phyloP scores from a whole-genome alignment of 2,329 filamentous ascomycete genomes.

The Stachybotrys echinatus region DNA sequence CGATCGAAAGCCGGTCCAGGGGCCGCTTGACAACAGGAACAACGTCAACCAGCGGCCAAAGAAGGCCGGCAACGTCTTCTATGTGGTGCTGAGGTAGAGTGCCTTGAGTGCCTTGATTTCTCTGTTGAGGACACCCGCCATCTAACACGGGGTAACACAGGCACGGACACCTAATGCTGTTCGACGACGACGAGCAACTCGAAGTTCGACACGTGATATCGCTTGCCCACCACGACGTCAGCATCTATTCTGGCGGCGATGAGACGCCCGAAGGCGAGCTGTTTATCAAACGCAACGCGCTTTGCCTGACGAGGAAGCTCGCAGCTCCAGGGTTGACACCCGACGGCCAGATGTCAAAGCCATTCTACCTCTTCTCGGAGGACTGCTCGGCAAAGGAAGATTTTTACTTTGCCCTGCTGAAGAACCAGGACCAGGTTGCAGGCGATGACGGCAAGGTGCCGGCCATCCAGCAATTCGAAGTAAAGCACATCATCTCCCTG shows the following conservation, averaged over 20 bases:
- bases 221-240: constrained; percentile 79
- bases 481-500: constrained; percentile 80
- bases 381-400: constrained; percentile 97
- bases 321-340: constrained; percentile 49
- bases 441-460: constrained; percentile 53
- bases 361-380: constrained; percentile 92
- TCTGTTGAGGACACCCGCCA: constrained; percentile 1
- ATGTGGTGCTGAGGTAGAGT: constrained; percentile 75
- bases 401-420: constrained; percentile 90
- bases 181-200: constrained; percentile 90
- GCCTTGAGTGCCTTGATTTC: not conserved
- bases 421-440: constrained; percentile 70
- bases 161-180: constrained; percentile 94
- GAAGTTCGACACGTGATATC: constrained; percentile 97
- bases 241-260: constrained; percentile 76
- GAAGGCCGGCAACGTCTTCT: constrained; percentile 83
- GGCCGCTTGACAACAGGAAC: constrained; percentile 42
- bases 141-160: constrained; percentile 35
- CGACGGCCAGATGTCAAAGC: constrained; percentile 60
- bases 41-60: constrained; percentile 49
- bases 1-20: constrained; percentile 60
- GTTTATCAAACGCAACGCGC: constrained; percentile 91
- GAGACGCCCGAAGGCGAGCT: constrained; percentile 83
- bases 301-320: constrained; percentile 67
- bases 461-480: constrained; percentile 69